A percentile compares a stretch with the other conserved stretches of the same genome.
Evolutionary conservation across 257 asterid species (phyloP).

Genomic region (Rhazya stricta): DNA sequence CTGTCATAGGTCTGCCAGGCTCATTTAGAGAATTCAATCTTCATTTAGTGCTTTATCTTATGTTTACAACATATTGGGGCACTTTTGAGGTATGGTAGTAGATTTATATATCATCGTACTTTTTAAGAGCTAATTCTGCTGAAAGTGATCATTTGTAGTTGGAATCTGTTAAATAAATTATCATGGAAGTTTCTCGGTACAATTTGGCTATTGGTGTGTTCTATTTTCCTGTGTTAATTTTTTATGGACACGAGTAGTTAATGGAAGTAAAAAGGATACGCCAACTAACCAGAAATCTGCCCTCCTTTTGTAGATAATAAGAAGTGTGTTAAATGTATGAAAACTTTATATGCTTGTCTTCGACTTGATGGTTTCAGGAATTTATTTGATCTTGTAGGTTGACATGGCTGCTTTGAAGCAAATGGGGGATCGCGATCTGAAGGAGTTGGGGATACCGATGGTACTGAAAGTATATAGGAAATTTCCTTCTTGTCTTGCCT

Average conservation of each 20-base stretch:
- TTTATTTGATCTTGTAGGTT: slow-evolving; percentile 39
- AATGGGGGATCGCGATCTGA: slow-evolving; percentile 66
- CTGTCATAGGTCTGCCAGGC: background rate
- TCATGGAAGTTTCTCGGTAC: background rate
- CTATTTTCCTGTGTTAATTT: background rate
- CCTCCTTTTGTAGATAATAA: background rate
- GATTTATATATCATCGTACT: background rate
- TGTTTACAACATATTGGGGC: background rate
- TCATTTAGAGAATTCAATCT: background rate
- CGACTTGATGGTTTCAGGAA: background rate
- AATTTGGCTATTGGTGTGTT: background rate
- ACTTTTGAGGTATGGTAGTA: background rate
- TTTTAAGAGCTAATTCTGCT: background rate
- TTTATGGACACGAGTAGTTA: background rate
- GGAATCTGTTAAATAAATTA: background rate
- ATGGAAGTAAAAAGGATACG: background rate
- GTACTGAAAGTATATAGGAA: slow-evolving; percentile 26
- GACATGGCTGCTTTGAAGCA: slow-evolving; percentile 69
- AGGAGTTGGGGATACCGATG: slow-evolving; percentile 77
- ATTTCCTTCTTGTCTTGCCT: background rate
- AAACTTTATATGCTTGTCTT: background rate
- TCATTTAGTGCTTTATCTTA: background rate
- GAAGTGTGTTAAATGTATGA: background rate
- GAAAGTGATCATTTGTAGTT: background rate
- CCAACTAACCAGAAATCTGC: background rate